A percentile compares a stretch with the other conserved stretches of the same genome.
Evolutionary conservation across 495 filamentous ascomycete species (phyloP).

Genomic region (Stereocaulon alpinum): DNA sequence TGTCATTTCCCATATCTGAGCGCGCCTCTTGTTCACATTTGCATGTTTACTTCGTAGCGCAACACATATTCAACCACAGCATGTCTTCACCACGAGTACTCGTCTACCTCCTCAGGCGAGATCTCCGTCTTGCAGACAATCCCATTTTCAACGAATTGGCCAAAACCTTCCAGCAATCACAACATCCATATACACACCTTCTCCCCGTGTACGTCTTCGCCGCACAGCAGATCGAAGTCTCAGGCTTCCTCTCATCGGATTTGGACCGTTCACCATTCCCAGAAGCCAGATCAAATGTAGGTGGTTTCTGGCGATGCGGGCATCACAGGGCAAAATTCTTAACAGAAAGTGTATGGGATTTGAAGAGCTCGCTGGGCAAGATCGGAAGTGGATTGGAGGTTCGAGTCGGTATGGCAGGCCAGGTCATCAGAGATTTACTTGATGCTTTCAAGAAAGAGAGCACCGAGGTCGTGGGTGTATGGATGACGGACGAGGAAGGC

Average conservation of each 20-base stretch:
- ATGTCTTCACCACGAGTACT: constrained; percentile 36
- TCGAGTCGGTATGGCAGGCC: constrained; percentile 46
- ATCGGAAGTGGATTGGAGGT: constrained; percentile 50
- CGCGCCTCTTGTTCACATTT: not conserved
- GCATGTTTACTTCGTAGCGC: not conserved
- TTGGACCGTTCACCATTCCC: constrained; percentile 42
- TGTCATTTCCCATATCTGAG: not conserved
- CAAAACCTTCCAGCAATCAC: constrained; percentile 27
- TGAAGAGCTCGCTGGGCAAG: constrained; percentile 46
- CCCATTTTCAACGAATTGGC: constrained; percentile 49
- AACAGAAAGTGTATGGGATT: constrained; percentile 55
- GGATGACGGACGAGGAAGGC: constrained; percentile 58
- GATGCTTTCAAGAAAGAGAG: constrained; percentile 33
- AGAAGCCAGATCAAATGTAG: constrained; percentile 45
- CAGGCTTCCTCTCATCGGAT: constrained; percentile 45
- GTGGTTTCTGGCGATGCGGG: constrained; percentile 56
- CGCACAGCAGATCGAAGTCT: constrained; percentile 57
- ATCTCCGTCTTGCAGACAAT: constrained; percentile 59
- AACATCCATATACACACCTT: constrained; percentile 51
- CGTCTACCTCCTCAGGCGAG: constrained; percentile 54
- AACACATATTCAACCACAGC: not conserved
- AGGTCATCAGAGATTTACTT: constrained; percentile 44
- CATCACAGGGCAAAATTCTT: constrained; percentile 57
- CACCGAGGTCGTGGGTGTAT: constrained; percentile 47
- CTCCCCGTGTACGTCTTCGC: constrained; percentile 56